These are phyloP conservation scores for Vaucheria bursata DNA, from an alignment of 352 stramenopile species.

Conservation along the genomic window DNA sequence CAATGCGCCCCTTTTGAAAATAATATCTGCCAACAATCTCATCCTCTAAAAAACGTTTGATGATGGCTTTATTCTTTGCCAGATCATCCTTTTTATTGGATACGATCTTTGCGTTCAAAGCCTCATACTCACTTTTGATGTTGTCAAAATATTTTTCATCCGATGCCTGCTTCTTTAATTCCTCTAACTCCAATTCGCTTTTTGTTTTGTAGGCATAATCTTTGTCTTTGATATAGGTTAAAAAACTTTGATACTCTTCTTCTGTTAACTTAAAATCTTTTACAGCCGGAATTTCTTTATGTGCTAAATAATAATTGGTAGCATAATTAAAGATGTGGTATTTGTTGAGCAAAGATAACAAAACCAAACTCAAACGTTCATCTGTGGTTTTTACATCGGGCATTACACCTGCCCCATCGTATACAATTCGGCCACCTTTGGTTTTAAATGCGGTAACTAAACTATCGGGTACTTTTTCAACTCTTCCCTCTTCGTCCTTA, in stretches of 20 bases:
- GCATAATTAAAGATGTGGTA: not conserved
- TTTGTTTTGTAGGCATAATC: not conserved
- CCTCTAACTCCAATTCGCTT: not conserved
- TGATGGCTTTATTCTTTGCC: not conserved
- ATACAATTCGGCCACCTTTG: not conserved
- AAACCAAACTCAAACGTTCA: not conserved
- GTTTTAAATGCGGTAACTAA: not conserved
- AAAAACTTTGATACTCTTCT: not conserved
- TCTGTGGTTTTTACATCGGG: not conserved
- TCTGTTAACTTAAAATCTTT: not conserved
- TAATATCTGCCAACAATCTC: not conserved
- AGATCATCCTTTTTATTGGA: not conserved
- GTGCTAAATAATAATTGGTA: not conserved
- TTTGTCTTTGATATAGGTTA: not conserved
- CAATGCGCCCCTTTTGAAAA: not conserved
- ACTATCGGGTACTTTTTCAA: not conserved
- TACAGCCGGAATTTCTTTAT: not conserved
- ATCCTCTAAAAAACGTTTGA: not conserved
- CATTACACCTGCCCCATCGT: not conserved
- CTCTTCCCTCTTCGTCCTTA: not conserved
- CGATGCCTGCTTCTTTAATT: not conserved
- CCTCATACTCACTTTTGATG: not conserved
- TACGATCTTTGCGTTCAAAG: not conserved
- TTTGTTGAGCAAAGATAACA: not conserved
- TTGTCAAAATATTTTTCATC: slow-evolving; percentile 2